A percentile compares a stretch with the other conserved stretches of the same genome.
phyloP scores from a whole-genome alignment of 2,329 filamentous ascomycete genomes.

The Colletotrichum kahawae region DNA sequence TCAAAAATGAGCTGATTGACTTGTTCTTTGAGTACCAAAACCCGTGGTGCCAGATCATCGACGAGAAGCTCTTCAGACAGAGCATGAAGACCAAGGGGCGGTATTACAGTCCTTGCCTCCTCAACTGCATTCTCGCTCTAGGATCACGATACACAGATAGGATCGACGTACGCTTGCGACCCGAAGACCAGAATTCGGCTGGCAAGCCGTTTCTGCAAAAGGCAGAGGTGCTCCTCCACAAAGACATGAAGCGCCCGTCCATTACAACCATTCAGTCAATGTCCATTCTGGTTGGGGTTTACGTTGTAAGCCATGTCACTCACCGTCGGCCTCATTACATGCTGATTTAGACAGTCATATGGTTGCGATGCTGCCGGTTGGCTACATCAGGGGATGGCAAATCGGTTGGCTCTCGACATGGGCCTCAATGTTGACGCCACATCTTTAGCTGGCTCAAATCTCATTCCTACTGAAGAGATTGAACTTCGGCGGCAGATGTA shows the following conservation, averaged over 20 bases:
- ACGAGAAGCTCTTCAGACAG: slow-evolving; percentile 38
- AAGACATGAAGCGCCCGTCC: slow-evolving; percentile 31
- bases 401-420: slow-evolving; percentile 39
- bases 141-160: slow-evolving; percentile 38
- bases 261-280: slow-evolving; percentile 42
- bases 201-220: slow-evolving; percentile 34
- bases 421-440: slow-evolving; percentile 39
- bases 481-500: slow-evolving; percentile 39
- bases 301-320: slow-evolving; percentile 23
- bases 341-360: slow-evolving; percentile 28
- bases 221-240: slow-evolving; percentile 27
- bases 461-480: slow-evolving; percentile 31
- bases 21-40: slow-evolving; percentile 42
- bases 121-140: slow-evolving; percentile 38
- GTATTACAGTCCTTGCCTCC: slow-evolving; percentile 34
- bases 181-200: slow-evolving; percentile 36
- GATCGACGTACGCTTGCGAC: slow-evolving; percentile 32
- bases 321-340: rapidly evolving
- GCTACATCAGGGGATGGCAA: slow-evolving; percentile 42
- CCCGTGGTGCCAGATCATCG: slow-evolving; percentile 38
- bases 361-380: slow-evolving; percentile 39
- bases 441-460: slow-evolving; percentile 27
- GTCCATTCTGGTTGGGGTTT: slow-evolving; percentile 33
- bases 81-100: slow-evolving; percentile 28
- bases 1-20: slow-evolving; percentile 34